phyloP scores from a whole-genome alignment of 768 basidiomycete species.

The Fistulinella prunicolor region DNA sequence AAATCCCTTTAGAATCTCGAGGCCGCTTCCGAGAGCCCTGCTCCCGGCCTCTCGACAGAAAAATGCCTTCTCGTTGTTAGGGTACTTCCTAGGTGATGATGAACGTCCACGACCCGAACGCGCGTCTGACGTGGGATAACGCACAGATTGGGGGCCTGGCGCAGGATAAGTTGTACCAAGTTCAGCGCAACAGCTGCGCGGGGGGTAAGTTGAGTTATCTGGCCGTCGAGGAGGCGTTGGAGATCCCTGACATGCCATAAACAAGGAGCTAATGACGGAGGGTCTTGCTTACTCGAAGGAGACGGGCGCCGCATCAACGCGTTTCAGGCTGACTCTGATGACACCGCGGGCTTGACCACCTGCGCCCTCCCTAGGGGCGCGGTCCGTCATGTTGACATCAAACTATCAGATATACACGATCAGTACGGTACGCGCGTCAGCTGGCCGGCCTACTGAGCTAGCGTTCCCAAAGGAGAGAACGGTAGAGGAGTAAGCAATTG shows the following conservation, averaged over 20 bases:
- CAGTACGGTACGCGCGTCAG: background rate
- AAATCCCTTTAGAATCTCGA: constrained; percentile 48
- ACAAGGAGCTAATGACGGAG: background rate
- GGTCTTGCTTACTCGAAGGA: constrained; percentile 32
- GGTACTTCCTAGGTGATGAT: constrained; percentile 34
- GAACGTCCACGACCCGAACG: background rate
- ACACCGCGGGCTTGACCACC: constrained; percentile 25
- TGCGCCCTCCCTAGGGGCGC: constrained; percentile 11
- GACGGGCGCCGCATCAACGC: constrained; percentile 38
- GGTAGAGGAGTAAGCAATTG: constrained; percentile 39
- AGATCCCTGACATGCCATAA: constrained; percentile 21
- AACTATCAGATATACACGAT: constrained; percentile 33
- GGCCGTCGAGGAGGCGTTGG: constrained; percentile 24
- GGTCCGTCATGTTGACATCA: constrained; percentile 33
- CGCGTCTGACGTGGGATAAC: constrained; percentile 12
- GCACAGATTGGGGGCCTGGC: constrained; percentile 46
- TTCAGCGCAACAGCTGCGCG: constrained; percentile 40
- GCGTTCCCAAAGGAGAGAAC: constrained; percentile 31
- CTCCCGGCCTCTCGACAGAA: constrained; percentile 37
- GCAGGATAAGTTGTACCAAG: constrained; percentile 47
- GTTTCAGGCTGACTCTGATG: constrained; percentile 31
- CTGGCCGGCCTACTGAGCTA: constrained; percentile 25
- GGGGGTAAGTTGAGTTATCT: constrained; percentile 19
- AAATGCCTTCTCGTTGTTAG: constrained; percentile 46
- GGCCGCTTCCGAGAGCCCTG: constrained; percentile 24